Conservation (phyloP, 805 yeast genomes). For the Naumovozyma castellii region DNA sequence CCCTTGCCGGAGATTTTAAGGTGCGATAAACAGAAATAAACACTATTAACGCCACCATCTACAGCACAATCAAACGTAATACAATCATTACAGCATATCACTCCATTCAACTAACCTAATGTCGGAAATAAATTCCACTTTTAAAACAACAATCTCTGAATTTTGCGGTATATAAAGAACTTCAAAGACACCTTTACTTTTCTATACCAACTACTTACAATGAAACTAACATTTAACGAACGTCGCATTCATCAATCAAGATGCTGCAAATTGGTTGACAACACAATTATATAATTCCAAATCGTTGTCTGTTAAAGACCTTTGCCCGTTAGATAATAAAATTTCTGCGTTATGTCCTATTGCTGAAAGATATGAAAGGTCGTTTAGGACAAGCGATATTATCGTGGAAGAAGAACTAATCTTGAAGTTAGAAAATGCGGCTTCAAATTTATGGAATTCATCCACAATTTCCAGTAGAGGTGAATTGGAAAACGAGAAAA, state of each 20-base stretch:
- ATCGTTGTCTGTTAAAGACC: conserved; percentile 1
- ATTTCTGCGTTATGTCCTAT: conserved; percentile 23
- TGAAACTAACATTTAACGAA: conserved; percentile 2
- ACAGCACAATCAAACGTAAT: too few relatives aligned
- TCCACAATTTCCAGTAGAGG: conserved; percentile 23
- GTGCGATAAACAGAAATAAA: too few relatives aligned
- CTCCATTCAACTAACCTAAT: neutral
- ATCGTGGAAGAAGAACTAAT: conserved; percentile 12
- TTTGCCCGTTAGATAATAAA: conserved; percentile 4
- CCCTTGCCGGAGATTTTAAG: too few relatives aligned
- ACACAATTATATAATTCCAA: conserved; percentile 6
- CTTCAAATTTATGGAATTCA: conserved; percentile 33
- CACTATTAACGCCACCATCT: too few relatives aligned
- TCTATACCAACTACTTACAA: neutral
- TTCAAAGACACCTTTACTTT: neutral
- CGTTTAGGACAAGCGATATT: conserved; percentile 19
- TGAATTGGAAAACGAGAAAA: conserved; percentile 5
- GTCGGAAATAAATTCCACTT: conserved; percentile 13
- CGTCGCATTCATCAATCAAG: conserved; percentile 2
- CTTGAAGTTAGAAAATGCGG: conserved; percentile 22
- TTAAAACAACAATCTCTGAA: conserved; percentile 13
- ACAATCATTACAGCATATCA: too few relatives aligned
- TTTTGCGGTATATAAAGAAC: conserved; percentile 14
- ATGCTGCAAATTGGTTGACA: conserved; percentile 18
- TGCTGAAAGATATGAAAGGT: conserved; percentile 27